phyloP scores from a whole-genome alignment of 2,329 filamentous ascomycete genomes.

The Fusarium pseudoanthophilum region DNA sequence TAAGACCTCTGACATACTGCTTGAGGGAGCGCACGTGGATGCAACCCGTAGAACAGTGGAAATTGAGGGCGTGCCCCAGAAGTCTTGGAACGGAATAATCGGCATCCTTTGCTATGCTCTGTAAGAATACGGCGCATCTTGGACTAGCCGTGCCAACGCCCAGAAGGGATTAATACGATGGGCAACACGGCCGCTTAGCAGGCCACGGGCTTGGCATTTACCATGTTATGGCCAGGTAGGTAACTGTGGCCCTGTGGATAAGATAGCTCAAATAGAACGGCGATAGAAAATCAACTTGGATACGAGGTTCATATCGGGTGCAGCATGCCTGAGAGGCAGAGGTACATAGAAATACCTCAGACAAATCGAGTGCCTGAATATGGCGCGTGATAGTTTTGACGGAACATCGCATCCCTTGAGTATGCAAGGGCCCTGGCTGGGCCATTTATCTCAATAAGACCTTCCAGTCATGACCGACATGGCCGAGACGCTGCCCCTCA shows the following conservation, averaged over 20 bases:
- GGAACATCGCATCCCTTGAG: constrained; percentile 5
- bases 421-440: constrained; percentile 14
- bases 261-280: constrained; percentile 11
- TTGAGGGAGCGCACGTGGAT: constrained; percentile 40
- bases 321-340: constrained; percentile 6
- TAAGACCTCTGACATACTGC: constrained; percentile 33
- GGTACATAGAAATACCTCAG: constrained; percentile 13
- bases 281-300: constrained; percentile 15
- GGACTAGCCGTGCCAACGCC: constrained; percentile 31
- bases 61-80: constrained; percentile 44
- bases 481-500: constrained; percentile 30
- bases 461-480: constrained; percentile 23
- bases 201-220: constrained; percentile 31
- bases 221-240: constrained; percentile 15
- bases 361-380: background rate
- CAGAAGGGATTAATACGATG: constrained; percentile 36
- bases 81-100: constrained; percentile 47
- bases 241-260: constrained; percentile 4
- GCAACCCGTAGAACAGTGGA: constrained; percentile 38
- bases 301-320: constrained; percentile 31
- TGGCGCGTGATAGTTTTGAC: constrained; percentile 19
- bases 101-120: constrained; percentile 38
- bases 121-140: constrained; percentile 32
- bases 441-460: constrained; percentile 18
- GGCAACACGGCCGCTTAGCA: constrained; percentile 29